Conservation (phyloP, 208 protist species). For the Leishmania martiniquensis region DNA sequence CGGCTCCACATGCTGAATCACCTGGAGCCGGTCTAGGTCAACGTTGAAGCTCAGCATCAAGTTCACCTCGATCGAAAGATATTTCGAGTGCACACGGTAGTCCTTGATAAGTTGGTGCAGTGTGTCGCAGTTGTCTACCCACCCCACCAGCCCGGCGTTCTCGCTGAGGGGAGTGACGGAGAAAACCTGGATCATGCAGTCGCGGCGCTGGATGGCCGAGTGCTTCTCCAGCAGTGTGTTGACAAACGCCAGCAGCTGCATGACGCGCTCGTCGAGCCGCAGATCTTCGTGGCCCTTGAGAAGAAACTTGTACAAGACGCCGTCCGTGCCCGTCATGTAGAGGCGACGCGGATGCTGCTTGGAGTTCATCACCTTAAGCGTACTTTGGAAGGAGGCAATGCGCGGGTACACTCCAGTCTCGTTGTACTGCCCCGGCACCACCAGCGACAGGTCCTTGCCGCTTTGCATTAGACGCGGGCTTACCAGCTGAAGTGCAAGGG, state of each 20-base stretch:
- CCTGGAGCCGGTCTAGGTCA: conserved; percentile 95
- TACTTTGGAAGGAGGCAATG: conserved; percentile 84
- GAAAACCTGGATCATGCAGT: conserved; percentile 94
- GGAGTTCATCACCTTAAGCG: conserved; percentile 96
- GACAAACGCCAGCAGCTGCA: conserved; percentile 99
- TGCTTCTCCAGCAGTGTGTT: conserved; percentile 98
- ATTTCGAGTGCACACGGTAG: conserved; percentile 83
- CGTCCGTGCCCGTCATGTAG: conserved; percentile 97
- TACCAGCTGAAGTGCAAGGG: conserved; percentile 96
- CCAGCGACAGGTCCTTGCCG: conserved; percentile 95
- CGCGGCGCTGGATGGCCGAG: conserved; percentile 83
- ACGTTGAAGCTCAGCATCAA: conserved; percentile 88
- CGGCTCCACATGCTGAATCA: conserved; percentile 99
- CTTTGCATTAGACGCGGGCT: conserved; percentile 82
- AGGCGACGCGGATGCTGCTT: conserved; percentile 99
- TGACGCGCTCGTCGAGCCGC: conserved; percentile 99
- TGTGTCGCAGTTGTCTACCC: conserved; percentile 97
- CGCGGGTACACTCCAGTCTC: conserved; percentile 72
- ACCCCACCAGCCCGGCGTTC: conserved; percentile 99
- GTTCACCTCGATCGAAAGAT: conserved; percentile 95
- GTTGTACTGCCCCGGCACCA: conserved; percentile 98
- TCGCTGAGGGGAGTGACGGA: conserved; percentile 98
- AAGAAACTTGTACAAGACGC: conserved; percentile 97
- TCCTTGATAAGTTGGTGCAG: conserved; percentile 93
- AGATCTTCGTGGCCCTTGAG: conserved; percentile 99